These are phyloP conservation scores for Carex cristatella DNA, from an alignment of 176 grass and related monocot species.

Conservation along the genomic window DNA sequence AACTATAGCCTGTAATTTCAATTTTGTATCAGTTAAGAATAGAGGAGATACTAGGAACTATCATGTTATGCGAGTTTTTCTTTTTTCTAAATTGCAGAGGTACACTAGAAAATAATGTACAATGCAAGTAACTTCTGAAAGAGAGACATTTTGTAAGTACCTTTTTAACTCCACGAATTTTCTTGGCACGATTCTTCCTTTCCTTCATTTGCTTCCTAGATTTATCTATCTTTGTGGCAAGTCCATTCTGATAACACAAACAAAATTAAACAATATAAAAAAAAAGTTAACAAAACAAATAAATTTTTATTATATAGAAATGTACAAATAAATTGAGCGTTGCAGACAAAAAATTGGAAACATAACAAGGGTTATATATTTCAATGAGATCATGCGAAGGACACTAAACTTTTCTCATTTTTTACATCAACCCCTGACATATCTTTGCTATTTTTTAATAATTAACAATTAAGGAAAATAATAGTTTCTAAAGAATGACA, in stretches of 20 bases:
- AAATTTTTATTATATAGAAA: background rate
- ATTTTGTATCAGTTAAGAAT: background rate
- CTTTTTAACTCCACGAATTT: slow-evolving; percentile 89
- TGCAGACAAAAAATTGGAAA: background rate
- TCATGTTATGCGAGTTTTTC: background rate
- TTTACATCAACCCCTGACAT: background rate
- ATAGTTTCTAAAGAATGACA: background rate
- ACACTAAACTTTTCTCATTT: background rate
- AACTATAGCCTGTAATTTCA: background rate
- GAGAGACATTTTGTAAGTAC: background rate
- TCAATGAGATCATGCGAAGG: background rate
- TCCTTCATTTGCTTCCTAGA: slow-evolving; percentile 99
- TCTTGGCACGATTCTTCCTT: slow-evolving; percentile 77
- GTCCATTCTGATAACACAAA: slow-evolving; percentile 52
- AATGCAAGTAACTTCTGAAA: background rate
- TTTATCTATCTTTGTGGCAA: slow-evolving; percentile 91
- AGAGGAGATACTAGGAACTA: background rate
- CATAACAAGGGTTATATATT: background rate
- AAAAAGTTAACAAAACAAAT: background rate
- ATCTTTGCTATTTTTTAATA: background rate
- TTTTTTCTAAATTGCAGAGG: background rate
- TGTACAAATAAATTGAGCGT: background rate
- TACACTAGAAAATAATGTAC: background rate
- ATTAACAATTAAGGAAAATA: background rate
- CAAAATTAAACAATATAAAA: background rate